These are phyloP conservation scores for Pterothamnion heteromorphum DNA, from an alignment of 31 red algal genomes.

Conservation along the genomic window DNA sequence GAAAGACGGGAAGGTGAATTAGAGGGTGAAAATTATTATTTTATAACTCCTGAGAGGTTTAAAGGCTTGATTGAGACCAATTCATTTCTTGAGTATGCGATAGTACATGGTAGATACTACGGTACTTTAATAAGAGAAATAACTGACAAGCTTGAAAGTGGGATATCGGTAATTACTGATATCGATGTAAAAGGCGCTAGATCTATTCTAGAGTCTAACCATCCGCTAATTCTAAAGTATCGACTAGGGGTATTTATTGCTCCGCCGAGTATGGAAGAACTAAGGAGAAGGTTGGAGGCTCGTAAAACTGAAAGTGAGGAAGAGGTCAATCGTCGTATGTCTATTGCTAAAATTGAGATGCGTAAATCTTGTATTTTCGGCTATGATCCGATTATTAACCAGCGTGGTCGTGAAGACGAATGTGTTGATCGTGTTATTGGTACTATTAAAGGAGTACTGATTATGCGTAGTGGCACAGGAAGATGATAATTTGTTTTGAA, in stretches of 20 bases:
- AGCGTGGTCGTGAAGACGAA: too few species aligned
- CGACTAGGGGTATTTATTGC: not conserved
- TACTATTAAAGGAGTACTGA: too few species aligned
- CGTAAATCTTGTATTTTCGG: too few species aligned
- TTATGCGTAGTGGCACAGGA: too few species aligned
- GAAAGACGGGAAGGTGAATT: slow-evolving; percentile 62
- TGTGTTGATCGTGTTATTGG: too few species aligned
- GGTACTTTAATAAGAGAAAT: slow-evolving; percentile 75
- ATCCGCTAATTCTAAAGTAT: not conserved
- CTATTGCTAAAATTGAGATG: not conserved
- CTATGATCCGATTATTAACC: too few species aligned
- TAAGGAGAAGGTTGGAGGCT: not conserved
- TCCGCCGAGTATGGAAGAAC: not conserved
- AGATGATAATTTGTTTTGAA: too few species aligned
- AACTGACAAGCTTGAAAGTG: slow-evolving; percentile 33
- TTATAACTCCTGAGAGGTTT: slow-evolving; percentile 68
- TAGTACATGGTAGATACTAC: slow-evolving; percentile 86
- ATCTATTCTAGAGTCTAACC: not conserved
- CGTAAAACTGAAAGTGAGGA: not conserved
- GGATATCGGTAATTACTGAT: slow-evolving; percentile 61
- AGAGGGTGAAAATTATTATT: slow-evolving; percentile 80
- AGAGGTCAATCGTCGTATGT: not conserved
- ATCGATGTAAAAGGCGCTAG: slow-evolving; percentile 84
- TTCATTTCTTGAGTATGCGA: slow-evolving; percentile 90
- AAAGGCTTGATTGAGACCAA: slow-evolving; percentile 55